Base-by-base conservation (phyloP, 1,139 yeast genomes). In the Arxiozyma heterogenica region DNA sequence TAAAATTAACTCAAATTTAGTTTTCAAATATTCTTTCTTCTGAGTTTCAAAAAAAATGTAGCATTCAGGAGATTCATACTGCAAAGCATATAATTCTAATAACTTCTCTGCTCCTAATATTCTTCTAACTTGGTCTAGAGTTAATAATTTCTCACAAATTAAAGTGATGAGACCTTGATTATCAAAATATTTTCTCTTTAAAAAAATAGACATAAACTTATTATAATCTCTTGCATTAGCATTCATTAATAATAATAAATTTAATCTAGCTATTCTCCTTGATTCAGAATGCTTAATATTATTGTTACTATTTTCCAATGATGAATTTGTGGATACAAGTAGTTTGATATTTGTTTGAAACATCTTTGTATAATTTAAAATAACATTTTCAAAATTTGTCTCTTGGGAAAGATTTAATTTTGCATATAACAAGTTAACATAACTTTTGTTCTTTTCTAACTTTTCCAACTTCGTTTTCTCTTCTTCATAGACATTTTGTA, bases 171-270 rank as follows among this genome's bases (percentile, higher is more conserved):
- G 54, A 47, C 64, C 63, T 12, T 56, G 53, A 17, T 53, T 50
- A 18, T 58, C 57, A 43, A 64, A 65, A 54, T 60, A 61, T 53
- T 64, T 66, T 41, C 70, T 58, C 50, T 67, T 68, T 50, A 68
- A 54, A 51, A 58, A 67, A 20, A 68, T 61, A 1, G 71, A 61
- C 61, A 67, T 61, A 45, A 63, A 65, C 45, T 67, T 68, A 47
- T 60, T 62, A 49, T 67, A 67, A 11, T 68, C 71, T 44, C 64
- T 58, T 11, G 45, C 25, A 38, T 61, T 60, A 1, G 60, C 53
- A 21, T 56, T 51, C 61, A 62, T 63, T 30, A 67, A 56, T 12
- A 65, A 53, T 15, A 61, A 45, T 41, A 68, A 52, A 46, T 58
- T 60, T 20, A 56, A 55, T 47, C 66, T 60, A 5, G 60, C 58